These are phyloP conservation scores for Umbelopsis ramanniana DNA, from an alignment of 192 early-diverging fungal species.

Conservation along the genomic window DNA sequence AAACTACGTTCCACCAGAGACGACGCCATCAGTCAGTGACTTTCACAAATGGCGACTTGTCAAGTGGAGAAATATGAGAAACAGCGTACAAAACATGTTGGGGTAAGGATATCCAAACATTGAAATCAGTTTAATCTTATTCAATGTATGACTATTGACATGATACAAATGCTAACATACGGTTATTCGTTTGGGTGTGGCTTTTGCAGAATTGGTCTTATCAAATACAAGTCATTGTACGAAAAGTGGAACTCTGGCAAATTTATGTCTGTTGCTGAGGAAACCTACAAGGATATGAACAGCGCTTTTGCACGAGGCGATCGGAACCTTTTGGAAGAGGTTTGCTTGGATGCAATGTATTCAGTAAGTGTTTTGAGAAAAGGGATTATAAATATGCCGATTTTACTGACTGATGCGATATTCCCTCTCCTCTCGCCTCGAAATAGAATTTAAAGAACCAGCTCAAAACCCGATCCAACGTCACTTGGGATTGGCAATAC, in stretches of 20 bases:
- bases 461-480: conserved; percentile 56
- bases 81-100: conserved; percentile 46
- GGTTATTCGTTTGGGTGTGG: neutral
- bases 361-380: conserved; percentile 32
- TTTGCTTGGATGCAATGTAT: conserved; percentile 65
- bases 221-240: conserved; percentile 55
- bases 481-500: conserved; percentile 63
- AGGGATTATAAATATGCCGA: neutral
- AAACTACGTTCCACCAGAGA: conserved; percentile 56
- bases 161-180: neutral
- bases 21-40: conserved; percentile 51
- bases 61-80: conserved; percentile 54
- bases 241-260: conserved; percentile 60
- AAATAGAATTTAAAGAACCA: conserved; percentile 64
- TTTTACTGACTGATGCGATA: neutral
- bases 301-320: conserved; percentile 71
- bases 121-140: conserved; percentile 28
- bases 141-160: too few relatives aligned
- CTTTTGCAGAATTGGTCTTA: conserved; percentile 49
- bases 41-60: conserved; percentile 55
- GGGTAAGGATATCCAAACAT: conserved; percentile 36
- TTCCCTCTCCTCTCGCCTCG: neutral
- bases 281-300: conserved; percentile 68
- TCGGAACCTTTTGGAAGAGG: conserved; percentile 52
- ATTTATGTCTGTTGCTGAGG: conserved; percentile 63